These are phyloP conservation scores for Mollisiaceae sp. DNA, from an alignment of 2,329 filamentous ascomycete species.

Conservation along the genomic window DNA sequence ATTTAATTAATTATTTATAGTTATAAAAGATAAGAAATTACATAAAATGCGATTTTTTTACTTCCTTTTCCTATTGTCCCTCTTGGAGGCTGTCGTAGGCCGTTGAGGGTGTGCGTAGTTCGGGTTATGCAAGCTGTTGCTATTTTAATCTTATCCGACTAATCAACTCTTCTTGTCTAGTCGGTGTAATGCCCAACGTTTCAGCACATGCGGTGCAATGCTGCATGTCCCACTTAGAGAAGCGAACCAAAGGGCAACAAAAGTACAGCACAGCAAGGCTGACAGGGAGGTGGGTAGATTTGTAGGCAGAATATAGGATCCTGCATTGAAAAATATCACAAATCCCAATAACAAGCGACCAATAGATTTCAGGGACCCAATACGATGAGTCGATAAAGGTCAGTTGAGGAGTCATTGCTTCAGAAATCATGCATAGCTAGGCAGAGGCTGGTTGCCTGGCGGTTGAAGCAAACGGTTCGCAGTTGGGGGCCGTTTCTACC, in stretches of 20 bases:
- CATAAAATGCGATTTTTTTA: too few species aligned
- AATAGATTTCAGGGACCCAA: neutral
- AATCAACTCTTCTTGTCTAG: neutral
- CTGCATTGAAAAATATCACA: neutral
- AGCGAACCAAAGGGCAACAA: neutral
- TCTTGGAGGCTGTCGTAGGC: too few species aligned
- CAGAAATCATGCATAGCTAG: neutral
- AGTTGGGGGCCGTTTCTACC: neutral
- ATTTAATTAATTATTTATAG: too few species aligned
- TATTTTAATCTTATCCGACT: too few species aligned
- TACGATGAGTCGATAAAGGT: too few species aligned
- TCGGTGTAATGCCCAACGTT: constrained; percentile 1
- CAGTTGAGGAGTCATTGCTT: neutral
- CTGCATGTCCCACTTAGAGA: neutral
- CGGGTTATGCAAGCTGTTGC: too few species aligned
- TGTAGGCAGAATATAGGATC: neutral
- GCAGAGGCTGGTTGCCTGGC: neutral
- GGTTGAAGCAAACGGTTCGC: too few species aligned
- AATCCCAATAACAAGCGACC: neutral
- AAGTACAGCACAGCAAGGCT: constrained; percentile 1
- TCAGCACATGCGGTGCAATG: neutral
- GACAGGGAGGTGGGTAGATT: neutral
- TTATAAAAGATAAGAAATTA: too few species aligned
- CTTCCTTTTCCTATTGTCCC: too few species aligned
- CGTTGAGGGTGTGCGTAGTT: too few species aligned